Conservation (phyloP, 108 stramenopile genomes). For the Nitzschia palea region DNA sequence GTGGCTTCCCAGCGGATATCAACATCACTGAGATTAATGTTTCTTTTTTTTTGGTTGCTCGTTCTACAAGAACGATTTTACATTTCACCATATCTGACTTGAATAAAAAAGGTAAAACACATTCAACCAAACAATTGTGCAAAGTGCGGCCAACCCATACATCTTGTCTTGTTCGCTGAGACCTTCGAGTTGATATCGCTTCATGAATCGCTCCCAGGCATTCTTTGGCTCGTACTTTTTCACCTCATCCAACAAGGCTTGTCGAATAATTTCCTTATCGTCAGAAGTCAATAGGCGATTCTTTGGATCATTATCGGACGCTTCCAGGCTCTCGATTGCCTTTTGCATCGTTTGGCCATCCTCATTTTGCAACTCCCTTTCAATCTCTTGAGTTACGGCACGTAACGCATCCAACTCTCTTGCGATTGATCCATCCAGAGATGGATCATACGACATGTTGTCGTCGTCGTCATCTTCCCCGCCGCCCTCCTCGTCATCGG, state of each 20-base stretch:
- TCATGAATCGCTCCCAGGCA: constrained; percentile 11
- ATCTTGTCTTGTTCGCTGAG: constrained; percentile 11
- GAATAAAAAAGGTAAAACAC: constrained; percentile 2
- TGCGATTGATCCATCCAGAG: constrained; percentile 13
- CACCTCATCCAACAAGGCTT: constrained; percentile 3
- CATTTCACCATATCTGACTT: constrained; percentile 16
- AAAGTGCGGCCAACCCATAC: constrained; percentile 3
- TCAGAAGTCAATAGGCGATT: constrained; percentile 8
- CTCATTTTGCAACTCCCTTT: constrained; percentile 8
- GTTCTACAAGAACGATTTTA: background rate
- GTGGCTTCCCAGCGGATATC: constrained; percentile 30
- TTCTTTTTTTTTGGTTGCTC: background rate
- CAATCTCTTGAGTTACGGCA: constrained; percentile 8
- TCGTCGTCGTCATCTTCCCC: constrained; percentile 9
- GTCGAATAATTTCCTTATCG: constrained; percentile 13
- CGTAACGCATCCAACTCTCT: constrained; percentile 2
- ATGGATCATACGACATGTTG: background rate
- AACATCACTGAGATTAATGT: background rate
- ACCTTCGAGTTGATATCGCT: constrained; percentile 9
- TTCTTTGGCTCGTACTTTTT: constrained; percentile 14
- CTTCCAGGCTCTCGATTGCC: background rate
- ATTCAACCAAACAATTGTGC: constrained; percentile 12
- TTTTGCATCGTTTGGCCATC: background rate
- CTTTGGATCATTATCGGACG: constrained; percentile 1
- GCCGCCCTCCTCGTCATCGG: constrained; percentile 3